Percentiles rank a stretch among this genome's conserved stretches.
Conservation (phyloP, 1,139 yeast genomes). For the Diutina catenulata region DNA sequence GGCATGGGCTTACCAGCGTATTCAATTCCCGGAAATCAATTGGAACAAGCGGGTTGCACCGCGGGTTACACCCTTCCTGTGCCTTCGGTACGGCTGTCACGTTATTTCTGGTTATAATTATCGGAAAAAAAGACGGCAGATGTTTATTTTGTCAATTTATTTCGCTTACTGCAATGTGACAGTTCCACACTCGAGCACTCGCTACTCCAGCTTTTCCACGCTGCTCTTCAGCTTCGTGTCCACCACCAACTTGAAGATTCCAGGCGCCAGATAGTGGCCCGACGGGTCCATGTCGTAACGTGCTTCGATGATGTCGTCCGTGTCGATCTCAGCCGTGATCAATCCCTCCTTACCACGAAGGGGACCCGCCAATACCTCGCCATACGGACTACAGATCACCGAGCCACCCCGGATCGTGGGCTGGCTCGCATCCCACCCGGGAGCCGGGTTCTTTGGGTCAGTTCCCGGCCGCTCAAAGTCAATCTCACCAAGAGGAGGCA, state of each 20-base stretch:
- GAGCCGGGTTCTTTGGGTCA: too few relatives aligned
- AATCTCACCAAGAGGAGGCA: background rate
- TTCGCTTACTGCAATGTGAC: too few relatives aligned
- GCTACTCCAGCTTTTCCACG: too few relatives aligned
- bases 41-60: too few relatives aligned
- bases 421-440: background rate
- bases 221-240: constrained; percentile 12
- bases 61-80: too few relatives aligned
- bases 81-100: too few relatives aligned
- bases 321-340: constrained; percentile 22
- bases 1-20: too few relatives aligned
- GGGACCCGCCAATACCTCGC: constrained; percentile 30
- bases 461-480: background rate
- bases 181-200: too few relatives aligned
- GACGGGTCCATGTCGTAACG: constrained; percentile 24
- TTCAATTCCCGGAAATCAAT: too few relatives aligned
- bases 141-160: too few relatives aligned
- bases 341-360: constrained; percentile 23
- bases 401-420: constrained; percentile 17
- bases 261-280: constrained; percentile 28
- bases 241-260: constrained; percentile 24
- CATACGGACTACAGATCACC: constrained; percentile 24
- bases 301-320: constrained; percentile 19
- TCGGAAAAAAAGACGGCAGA: too few relatives aligned
- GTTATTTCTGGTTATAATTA: too few relatives aligned